A percentile compares a stretch with the other conserved stretches of the same genome.
These are phyloP conservation scores for Wickerhamomyces strasburgensis DNA, from an alignment of 805 yeast species.

Conservation along the genomic window DNA sequence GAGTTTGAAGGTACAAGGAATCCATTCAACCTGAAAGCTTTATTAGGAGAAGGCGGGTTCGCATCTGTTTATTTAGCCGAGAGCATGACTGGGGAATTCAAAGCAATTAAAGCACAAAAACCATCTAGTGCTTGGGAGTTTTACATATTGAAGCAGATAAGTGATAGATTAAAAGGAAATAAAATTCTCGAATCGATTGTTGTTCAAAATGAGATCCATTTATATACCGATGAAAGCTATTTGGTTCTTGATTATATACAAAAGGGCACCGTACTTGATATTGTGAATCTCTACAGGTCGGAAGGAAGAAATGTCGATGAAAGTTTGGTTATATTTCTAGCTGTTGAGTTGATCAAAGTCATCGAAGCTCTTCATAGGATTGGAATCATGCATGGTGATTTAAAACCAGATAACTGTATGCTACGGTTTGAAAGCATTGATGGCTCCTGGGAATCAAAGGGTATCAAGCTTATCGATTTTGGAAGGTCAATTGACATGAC, in stretches of 20 bases:
- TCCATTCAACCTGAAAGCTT: conserved; percentile 43
- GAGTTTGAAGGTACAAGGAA: conserved; percentile 40
- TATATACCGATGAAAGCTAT: conserved; percentile 27
- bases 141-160: conserved; percentile 60
- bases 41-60: conserved; percentile 77
- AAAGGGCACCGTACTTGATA: conserved; percentile 72
- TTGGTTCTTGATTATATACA: conserved; percentile 20
- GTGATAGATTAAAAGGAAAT: conserved; percentile 31
- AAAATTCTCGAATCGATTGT: conserved; percentile 38
- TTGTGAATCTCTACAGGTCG: conserved; percentile 47
- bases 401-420: conserved; percentile 87
- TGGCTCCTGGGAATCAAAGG: conserved; percentile 35
- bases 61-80: conserved; percentile 75
- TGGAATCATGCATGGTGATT: conserved; percentile 77
- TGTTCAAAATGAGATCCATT: conserved; percentile 44
- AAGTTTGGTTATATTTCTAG: conserved; percentile 51
- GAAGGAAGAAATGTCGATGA: conserved; percentile 48
- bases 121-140: conserved; percentile 79
- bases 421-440: conserved; percentile 40
- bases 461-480: conserved; percentile 69
- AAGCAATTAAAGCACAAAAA: conserved; percentile 69
- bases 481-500: conserved; percentile 74
- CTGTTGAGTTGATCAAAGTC: conserved; percentile 58
- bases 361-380: conserved; percentile 57
- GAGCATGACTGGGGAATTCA: conserved; percentile 44